Conservation (phyloP, 2,329 filamentous ascomycete species). For the Ophiocordyceps camponoti-floridani region DNA sequence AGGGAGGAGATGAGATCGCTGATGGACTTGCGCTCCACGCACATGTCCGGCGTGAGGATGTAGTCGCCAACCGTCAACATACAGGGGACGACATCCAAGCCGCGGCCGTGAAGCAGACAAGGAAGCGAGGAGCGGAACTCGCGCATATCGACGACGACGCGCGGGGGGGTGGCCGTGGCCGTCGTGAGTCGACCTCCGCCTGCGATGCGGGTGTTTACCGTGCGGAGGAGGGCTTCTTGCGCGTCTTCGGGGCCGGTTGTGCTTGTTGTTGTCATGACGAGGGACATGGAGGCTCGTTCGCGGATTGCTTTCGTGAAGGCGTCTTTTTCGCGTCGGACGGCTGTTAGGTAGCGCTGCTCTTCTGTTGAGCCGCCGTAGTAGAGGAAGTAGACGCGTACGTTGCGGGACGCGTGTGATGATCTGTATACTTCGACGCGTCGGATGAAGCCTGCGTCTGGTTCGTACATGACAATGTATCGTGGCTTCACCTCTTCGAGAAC, state of each 20-base stretch:
- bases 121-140: conserved; percentile 90
- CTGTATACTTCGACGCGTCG: conserved; percentile 88
- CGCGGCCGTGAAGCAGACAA: conserved; percentile 75
- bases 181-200: conserved; percentile 62
- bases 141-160: conserved; percentile 86
- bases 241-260: conserved; percentile 56
- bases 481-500: conserved; percentile 89
- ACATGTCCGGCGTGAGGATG: conserved; percentile 77
- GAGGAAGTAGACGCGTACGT: conserved; percentile 87
- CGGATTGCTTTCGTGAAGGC: conserved; percentile 89
- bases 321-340: conserved; percentile 88
- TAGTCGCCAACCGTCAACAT: conserved; percentile 96
- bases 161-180: conserved; percentile 72
- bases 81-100: conserved; percentile 78
- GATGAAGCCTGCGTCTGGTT: conserved; percentile 88
- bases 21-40: conserved; percentile 86
- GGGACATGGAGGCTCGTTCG: conserved; percentile 81
- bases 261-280: conserved; percentile 64
- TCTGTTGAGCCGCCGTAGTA: conserved; percentile 92
- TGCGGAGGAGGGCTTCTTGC: conserved; percentile 82
- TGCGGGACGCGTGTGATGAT: conserved; percentile 77
- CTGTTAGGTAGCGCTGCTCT: conserved; percentile 80
- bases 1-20: conserved; percentile 84
- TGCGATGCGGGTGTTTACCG: conserved; percentile 90
- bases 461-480: conserved; percentile 96